Conservation (phyloP, 371 early-diverging fungal genomes). For the Mortierella sp. region DNA sequence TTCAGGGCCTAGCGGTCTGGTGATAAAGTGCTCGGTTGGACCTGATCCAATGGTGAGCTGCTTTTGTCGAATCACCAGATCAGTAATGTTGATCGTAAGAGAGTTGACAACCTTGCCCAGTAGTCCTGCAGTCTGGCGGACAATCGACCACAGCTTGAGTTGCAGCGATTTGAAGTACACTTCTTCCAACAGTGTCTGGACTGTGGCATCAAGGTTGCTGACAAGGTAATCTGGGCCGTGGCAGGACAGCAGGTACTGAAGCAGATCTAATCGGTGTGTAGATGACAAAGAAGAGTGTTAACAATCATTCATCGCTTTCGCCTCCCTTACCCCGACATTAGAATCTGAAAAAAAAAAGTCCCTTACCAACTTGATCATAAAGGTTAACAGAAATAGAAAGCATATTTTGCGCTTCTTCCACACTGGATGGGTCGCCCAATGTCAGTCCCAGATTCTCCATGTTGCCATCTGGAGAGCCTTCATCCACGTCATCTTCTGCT, state of each 20-base stretch:
- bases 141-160: conserved; percentile 82
- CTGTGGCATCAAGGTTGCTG: conserved; percentile 62
- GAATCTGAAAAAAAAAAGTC: neutral
- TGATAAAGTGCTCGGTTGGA: conserved; percentile 70
- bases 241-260: conserved; percentile 85
- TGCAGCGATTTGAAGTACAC: conserved; percentile 82
- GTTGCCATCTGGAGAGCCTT: conserved; percentile 33
- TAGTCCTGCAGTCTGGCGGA: conserved; percentile 86
- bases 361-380: conserved; percentile 78
- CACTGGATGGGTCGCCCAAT: conserved; percentile 72
- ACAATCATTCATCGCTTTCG: no score
- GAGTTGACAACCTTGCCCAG: conserved; percentile 79
- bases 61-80: conserved; percentile 83
- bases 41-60: conserved; percentile 85
- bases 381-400: conserved; percentile 76
- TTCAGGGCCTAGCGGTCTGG: conserved; percentile 76
- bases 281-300: neutral
- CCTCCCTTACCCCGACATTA: no score
- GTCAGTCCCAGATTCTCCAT: conserved; percentile 69
- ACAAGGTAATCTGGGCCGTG: conserved; percentile 67
- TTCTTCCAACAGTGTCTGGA: conserved; percentile 79
- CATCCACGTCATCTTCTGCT: conserved; percentile 43
- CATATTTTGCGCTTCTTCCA: conserved; percentile 70
- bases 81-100: conserved; percentile 84
- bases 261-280: conserved; percentile 61